Conservation (phyloP, 768 basidiomycete species). For the Suillus variegatus region DNA sequence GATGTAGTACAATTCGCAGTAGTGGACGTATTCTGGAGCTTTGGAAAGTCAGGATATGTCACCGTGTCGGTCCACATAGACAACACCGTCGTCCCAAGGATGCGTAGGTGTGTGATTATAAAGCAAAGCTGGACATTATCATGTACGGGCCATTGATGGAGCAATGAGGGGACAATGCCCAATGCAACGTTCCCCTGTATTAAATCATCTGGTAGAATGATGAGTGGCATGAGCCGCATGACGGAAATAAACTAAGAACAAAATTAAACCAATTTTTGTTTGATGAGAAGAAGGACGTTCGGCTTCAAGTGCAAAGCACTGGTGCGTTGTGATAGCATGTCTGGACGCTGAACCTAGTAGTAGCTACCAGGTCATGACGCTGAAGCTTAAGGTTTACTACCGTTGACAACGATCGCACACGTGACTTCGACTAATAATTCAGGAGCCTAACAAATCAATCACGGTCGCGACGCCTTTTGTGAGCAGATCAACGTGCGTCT, state of each 20-base stretch:
- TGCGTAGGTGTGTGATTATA: background rate
- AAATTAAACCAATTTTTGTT: background rate
- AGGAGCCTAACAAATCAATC: background rate
- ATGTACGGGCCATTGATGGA: background rate
- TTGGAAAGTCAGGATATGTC: background rate
- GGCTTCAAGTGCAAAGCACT: background rate
- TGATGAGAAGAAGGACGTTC: background rate
- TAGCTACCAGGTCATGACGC: background rate
- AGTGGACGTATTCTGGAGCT: background rate
- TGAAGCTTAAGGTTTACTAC: background rate
- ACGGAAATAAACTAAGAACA: background rate
- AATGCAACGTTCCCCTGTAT: background rate
- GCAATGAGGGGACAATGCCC: background rate
- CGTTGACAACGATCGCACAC: background rate
- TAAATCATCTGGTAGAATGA: background rate
- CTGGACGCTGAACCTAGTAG: background rate
- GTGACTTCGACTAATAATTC: background rate
- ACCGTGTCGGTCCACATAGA: background rate
- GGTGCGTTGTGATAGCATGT: too few relatives aligned
- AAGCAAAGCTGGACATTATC: background rate
- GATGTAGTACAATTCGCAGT: background rate
- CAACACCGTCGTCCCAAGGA: background rate
- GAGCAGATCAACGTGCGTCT: background rate
- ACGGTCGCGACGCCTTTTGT: background rate
- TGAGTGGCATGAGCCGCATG: background rate